Base-by-base conservation (phyloP, 768 basidiomycete species). In the Termitomyces sp. region DNA sequence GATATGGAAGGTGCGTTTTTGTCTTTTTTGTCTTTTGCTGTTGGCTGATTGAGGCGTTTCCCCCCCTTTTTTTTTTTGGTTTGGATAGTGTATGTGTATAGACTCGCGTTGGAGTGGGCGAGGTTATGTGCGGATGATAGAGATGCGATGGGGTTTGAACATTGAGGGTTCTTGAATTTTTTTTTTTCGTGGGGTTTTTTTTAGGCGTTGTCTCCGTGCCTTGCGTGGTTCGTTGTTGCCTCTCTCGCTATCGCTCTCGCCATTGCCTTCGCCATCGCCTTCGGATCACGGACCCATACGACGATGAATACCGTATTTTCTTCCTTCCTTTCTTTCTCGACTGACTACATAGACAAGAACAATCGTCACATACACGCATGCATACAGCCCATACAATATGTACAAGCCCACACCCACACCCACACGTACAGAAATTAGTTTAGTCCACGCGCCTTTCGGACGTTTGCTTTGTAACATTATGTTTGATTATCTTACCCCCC, bases 61-160 rank as follows among this genome's bases (percentile, higher is more conserved):
- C 2, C n/a, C n/a, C n/a, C n/a, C n/a, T 15, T n/a, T 27, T 4
- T 27, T 27, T 27, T 27, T 27, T 2, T 2, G 27, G 27, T 2
- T 2, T 2, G 0, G 9, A 61, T 66, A 93, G 92, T 83, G 37
- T 95, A 96, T 69, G 86, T 95, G 6, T 96, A 91, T 72, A 80
- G 95, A 64, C 75, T 96, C 22, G 90, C 89, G 63, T 72, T 97
- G 46, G 95, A 97, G 70, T 98, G 93, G 78, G 93, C 88, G 34
- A 75, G 95, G 16, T 75, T 98, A 27, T 87, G 82, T 76, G 82
- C 88, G 11, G 93, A 97, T 67, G 91, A 96, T 72, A 81, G 95
- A 44, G 89, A 89, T 39, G 75, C 83, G 31, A 89, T 88, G 90
- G 68, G 67, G 57, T 78, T 70, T 53, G 60, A 52, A 34, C 58